Evolutionary conservation across 176 grass and related monocot genomes (phyloP).

Genomic region (Oryza punctata): DNA sequence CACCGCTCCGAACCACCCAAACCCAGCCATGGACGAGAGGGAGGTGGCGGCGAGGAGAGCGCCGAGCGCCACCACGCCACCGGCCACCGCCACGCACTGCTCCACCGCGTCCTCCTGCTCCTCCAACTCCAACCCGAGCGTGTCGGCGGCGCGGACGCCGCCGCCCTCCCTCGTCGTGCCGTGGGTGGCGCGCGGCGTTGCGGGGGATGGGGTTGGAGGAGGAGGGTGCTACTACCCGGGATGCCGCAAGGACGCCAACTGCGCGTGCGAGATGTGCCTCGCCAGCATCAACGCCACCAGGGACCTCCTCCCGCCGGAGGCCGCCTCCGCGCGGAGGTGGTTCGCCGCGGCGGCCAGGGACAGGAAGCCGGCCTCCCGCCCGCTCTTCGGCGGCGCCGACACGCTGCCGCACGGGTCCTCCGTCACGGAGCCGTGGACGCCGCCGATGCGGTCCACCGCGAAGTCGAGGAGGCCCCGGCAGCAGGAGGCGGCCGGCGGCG

Average conservation of each 20-base stretch:
- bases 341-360: constrained; percentile 34
- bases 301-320: constrained; percentile 62
- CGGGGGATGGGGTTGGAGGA: neutral
- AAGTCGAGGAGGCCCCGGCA: constrained; percentile 38
- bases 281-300: constrained; percentile 90
- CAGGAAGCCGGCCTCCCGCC: neutral
- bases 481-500: neutral
- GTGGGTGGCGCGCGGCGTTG: constrained; percentile 17
- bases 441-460: constrained; percentile 53
- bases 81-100: constrained; percentile 19
- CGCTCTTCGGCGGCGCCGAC: constrained; percentile 29
- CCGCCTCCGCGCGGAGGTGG: constrained; percentile 46
- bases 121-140: constrained; percentile 35
- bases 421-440: constrained; percentile 41
- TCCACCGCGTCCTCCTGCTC: constrained; percentile 55
- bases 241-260: constrained; percentile 91
- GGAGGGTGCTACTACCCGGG: constrained; percentile 64
- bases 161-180: constrained; percentile 31
- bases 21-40: constrained; percentile 49
- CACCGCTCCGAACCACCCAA: neutral
- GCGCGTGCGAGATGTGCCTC: constrained; percentile 85
- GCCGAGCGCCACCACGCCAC: constrained; percentile 25
- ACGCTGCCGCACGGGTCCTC: constrained; percentile 12
- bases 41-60: constrained; percentile 32
- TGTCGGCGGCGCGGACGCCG: neutral